phyloP scores from a whole-genome alignment of 768 basidiomycete species.

The Tephrocybe sp. region DNA sequence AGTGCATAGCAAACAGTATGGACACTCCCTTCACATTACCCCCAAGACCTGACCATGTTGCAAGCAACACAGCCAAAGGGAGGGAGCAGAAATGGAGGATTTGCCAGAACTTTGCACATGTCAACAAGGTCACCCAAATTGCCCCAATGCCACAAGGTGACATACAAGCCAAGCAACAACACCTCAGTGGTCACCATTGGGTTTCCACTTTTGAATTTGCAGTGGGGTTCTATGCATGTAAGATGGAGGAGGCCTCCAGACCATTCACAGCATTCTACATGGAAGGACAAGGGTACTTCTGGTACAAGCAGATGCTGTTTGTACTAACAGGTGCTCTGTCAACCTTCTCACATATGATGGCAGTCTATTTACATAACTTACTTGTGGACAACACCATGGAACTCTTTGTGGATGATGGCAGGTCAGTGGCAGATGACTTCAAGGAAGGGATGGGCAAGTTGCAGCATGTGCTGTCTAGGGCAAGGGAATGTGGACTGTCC shows the following conservation, averaged over 20 bases:
- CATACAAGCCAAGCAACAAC: no score
- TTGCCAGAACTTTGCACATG: no score
- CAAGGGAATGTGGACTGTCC: no score
- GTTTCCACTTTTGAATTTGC: no score
- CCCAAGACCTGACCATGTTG: constrained; percentile 8
- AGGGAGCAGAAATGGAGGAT: constrained; percentile 28
- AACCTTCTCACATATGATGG: constrained; percentile 30
- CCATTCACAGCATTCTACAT: constrained; percentile 34
- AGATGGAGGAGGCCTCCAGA: no score
- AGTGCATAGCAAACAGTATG: constrained; percentile 28
- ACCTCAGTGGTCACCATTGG: no score
- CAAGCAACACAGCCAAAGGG: not conserved
- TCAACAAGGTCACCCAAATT: no score
- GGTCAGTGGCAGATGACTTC: constrained; percentile 31
- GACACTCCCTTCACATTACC: no score
- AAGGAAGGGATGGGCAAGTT: constrained; percentile 25
- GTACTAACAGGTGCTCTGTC: constrained; percentile 39
- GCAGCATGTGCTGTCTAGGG: not conserved
- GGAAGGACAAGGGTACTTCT: constrained; percentile 36
- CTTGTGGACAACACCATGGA: no score
- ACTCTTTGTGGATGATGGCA: no score
- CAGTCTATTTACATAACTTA: constrained; percentile 22
- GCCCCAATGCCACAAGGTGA: no score
- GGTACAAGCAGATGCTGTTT: constrained; percentile 40
- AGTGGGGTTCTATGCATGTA: no score